These are phyloP conservation scores for Teratosphaeria viscida DNA, from an alignment of 2,329 filamentous ascomycete genomes.

Conservation along the genomic window DNA sequence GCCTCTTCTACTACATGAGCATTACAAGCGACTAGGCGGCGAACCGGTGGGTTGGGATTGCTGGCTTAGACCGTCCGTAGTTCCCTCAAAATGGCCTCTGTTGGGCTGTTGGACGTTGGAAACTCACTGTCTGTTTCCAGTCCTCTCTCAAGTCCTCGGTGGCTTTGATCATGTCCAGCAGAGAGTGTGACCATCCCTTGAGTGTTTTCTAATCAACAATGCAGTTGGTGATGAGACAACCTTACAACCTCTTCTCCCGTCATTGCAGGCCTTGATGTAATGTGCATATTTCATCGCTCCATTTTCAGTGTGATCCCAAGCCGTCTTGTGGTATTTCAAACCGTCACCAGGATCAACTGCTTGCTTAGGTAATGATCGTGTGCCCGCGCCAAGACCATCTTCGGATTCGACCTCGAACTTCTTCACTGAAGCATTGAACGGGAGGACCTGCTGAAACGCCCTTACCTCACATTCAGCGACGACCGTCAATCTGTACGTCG, in stretches of 20 bases:
- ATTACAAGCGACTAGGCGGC: slow-evolving; percentile 2
- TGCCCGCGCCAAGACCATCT: not conserved
- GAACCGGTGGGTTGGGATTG: slow-evolving; percentile 6
- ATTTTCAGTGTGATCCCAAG: too few relatives aligned
- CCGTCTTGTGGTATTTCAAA: not conserved
- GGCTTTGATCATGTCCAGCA: too few relatives aligned
- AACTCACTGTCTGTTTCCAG: not conserved
- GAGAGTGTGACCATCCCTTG: not conserved
- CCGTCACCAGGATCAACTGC: not conserved
- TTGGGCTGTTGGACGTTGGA: slow-evolving; percentile 1
- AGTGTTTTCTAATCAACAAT: not conserved
- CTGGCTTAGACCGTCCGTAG: slow-evolving; percentile 8
- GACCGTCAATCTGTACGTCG: not conserved
- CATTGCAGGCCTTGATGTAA: too few relatives aligned
- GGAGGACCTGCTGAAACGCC: not conserved
- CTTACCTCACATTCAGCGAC: not conserved
- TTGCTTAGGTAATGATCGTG: not conserved
- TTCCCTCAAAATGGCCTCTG: slow-evolving; percentile 1
- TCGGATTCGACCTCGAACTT: not conserved
- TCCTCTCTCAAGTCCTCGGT: not conserved
- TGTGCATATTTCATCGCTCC: too few relatives aligned
- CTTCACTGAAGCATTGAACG: not conserved
- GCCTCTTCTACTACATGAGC: not conserved
- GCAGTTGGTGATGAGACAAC: too few relatives aligned
- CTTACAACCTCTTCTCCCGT: too few relatives aligned